Evolutionary conservation across 352 stramenopile genomes (phyloP).

Genomic region (Phytophthora cactorum): DNA sequence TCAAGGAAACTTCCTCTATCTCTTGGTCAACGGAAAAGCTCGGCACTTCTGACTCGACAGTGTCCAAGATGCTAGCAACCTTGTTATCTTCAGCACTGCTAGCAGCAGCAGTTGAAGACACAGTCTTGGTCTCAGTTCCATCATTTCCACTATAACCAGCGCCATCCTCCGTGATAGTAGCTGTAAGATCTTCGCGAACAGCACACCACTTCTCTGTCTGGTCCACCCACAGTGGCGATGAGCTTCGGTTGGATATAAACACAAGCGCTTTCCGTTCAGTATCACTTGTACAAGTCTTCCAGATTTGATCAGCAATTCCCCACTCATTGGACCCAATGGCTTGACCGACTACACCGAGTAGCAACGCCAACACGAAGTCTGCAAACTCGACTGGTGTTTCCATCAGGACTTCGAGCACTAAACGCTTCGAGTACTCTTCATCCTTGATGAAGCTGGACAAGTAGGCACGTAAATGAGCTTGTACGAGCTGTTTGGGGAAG

Average conservation of each 20-base stretch:
- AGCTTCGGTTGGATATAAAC: slow-evolving; percentile 30
- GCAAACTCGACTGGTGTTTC: slow-evolving; percentile 60
- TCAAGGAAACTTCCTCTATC: slow-evolving; percentile 3
- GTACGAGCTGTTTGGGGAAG: slow-evolving; percentile 72
- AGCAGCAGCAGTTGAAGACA: neutral
- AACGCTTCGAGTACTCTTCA: slow-evolving; percentile 23
- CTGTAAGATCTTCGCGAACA: slow-evolving; percentile 22
- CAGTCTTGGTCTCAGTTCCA: neutral
- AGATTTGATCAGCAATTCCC: slow-evolving; percentile 36
- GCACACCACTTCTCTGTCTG: slow-evolving; percentile 33
- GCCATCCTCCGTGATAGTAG: neutral
- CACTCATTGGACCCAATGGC: slow-evolving; percentile 13
- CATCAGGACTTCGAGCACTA: slow-evolving; percentile 64
- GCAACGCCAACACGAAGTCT: slow-evolving; percentile 47
- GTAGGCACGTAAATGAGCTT: slow-evolving; percentile 63
- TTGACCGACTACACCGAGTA: slow-evolving; percentile 37
- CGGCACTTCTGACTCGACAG: slow-evolving; percentile 7
- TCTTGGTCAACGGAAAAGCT: slow-evolving; percentile 23
- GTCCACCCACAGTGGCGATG: slow-evolving; percentile 25
- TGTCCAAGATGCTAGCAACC: slow-evolving; percentile 7
- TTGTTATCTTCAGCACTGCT: slow-evolving; percentile 1
- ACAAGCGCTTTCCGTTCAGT: slow-evolving; percentile 39
- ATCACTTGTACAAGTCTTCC: slow-evolving; percentile 41
- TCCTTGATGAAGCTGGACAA: slow-evolving; percentile 28
- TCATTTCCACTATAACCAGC: neutral